phyloP scores from a whole-genome alignment of 352 stramenopile genomes.

The Globisporangium uncinulatum region DNA sequence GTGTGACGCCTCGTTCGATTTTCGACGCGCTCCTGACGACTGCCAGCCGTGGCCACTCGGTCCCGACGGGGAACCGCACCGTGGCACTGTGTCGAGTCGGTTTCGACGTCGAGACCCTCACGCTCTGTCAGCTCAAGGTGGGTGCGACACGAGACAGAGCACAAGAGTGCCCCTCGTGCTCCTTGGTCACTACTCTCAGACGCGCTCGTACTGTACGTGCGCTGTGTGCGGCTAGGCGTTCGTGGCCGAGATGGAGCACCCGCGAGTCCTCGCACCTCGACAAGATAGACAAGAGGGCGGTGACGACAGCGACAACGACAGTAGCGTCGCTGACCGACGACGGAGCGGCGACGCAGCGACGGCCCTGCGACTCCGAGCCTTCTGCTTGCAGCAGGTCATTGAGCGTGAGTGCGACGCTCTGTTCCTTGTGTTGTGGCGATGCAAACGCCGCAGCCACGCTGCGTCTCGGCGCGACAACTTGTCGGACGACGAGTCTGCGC shows the following conservation, averaged over 20 bases:
- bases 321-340: not conserved
- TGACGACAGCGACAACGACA: not conserved
- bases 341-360: not conserved
- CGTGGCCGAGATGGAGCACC: slow-evolving; percentile 33
- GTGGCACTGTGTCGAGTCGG: slow-evolving; percentile 28
- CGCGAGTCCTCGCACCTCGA: slow-evolving; percentile 6
- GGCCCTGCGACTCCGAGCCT: slow-evolving; percentile 7
- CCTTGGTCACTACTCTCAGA: not conserved
- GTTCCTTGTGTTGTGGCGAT: slow-evolving; percentile 42
- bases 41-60: not conserved
- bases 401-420: slow-evolving; percentile 18
- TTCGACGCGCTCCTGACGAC: slow-evolving; percentile 19
- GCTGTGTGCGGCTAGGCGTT: slow-evolving; percentile 17
- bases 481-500: slow-evolving; percentile 4
- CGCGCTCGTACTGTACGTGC: not conserved
- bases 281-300: slow-evolving; percentile 2
- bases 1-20: slow-evolving; percentile 34
- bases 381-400: slow-evolving; percentile 42
- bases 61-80: slow-evolving; percentile 2
- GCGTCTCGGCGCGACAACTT: slow-evolving; percentile 1
- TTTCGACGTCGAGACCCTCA: slow-evolving; percentile 24
- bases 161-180: not conserved
- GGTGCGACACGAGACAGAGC: not conserved
- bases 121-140: slow-evolving; percentile 30
- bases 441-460: slow-evolving; percentile 6